Evolutionary conservation across 371 early-diverging fungal species (phyloP).

Genomic region (Mortierella sp.): DNA sequence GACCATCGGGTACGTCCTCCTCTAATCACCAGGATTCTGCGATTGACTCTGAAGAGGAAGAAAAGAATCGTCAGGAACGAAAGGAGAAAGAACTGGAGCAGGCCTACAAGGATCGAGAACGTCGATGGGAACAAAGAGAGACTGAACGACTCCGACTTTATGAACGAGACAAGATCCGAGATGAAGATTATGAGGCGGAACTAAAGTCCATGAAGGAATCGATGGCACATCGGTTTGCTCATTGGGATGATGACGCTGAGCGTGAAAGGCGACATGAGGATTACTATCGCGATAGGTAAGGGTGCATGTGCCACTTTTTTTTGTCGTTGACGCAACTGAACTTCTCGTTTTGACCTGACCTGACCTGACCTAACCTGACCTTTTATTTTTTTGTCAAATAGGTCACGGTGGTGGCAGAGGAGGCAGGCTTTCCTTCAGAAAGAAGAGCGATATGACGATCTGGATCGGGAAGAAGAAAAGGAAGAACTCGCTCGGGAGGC

Average conservation of each 20-base stretch:
- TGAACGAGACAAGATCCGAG: conserved; percentile 62
- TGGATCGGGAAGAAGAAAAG: conserved; percentile 66
- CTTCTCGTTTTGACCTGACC: conserved; percentile 4
- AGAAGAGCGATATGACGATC: conserved; percentile 77
- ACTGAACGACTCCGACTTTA: conserved; percentile 60
- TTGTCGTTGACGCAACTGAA: not conserved
- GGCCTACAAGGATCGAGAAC: conserved; percentile 75
- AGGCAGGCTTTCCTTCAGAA: conserved; percentile 68
- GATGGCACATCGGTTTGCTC: conserved; percentile 63
- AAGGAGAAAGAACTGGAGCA: conserved; percentile 73
- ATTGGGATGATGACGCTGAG: conserved; percentile 84
- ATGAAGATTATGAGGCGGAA: conserved; percentile 61
- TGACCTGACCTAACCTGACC: conserved; percentile 1
- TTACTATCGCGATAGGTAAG: conserved; percentile 77
- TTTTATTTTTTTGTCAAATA: conserved; percentile 21
- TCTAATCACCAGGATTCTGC: conserved; percentile 48
- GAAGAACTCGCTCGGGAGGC: conserved; percentile 35
- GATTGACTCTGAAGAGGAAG: conserved; percentile 76
- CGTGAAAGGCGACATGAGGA: conserved; percentile 68
- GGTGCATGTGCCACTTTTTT: not conserved
- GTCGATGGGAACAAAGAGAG: conserved; percentile 75
- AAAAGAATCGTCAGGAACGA: conserved; percentile 67
- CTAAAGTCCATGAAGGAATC: conserved; percentile 59
- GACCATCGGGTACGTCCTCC: conserved; percentile 16
- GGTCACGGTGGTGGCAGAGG: conserved; percentile 76